Evolutionary conservation across 352 stramenopile genomes (phyloP), one percentile per base, ranked within the genome.

Genomic region (Aphanomyces invadans): DNA sequence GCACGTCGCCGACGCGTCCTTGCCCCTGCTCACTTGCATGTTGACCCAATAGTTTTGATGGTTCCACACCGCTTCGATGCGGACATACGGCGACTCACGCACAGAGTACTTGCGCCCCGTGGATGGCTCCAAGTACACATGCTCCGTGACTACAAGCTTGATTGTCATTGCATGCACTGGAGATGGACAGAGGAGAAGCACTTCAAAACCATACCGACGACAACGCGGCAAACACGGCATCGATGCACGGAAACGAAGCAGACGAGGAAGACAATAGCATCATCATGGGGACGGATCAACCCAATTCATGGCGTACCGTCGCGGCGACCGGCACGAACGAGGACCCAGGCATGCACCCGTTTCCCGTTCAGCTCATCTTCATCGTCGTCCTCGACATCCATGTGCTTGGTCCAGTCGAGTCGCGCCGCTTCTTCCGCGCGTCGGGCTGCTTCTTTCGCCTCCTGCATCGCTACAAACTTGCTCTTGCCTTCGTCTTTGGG

Each of bases 41-140:
- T 98, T 98, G 21, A 98, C 86, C 89, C 90, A 98, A 68, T 93
- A 97, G 72, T 98, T 98, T 61, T 95, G 85, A 65, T 96, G 74
- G 70, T 97, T 98, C 79, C 92, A 98, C 1, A 97, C 78, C 21
- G 71, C 84, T 70, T 97, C 91, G 5, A 98, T 82, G 33, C 63
- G 68, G 3, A 76, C 63, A 75, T 98, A 98, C 4, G 95, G 95
- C 2, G 73, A 75, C 19, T 90, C 78, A 21, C 73, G 60, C 2
- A 96, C 42, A 9, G 81, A 73, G 71, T 98, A 98, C 11, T 78
- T 71, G 0, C 80, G 74, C 0, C 93, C 93, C 1, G 95, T 98
- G 2, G 93, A 95, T 23, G 93, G 78, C 64, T 98, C 95, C 25
- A 98, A 80, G 65, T 97, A 98, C 68, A 91, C 81, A 44, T 89